Evolutionary conservation across 495 filamentous ascomycete genomes (phyloP), one percentile per base, ranked within the genome.

Genomic region (Cercophora samala): DNA sequence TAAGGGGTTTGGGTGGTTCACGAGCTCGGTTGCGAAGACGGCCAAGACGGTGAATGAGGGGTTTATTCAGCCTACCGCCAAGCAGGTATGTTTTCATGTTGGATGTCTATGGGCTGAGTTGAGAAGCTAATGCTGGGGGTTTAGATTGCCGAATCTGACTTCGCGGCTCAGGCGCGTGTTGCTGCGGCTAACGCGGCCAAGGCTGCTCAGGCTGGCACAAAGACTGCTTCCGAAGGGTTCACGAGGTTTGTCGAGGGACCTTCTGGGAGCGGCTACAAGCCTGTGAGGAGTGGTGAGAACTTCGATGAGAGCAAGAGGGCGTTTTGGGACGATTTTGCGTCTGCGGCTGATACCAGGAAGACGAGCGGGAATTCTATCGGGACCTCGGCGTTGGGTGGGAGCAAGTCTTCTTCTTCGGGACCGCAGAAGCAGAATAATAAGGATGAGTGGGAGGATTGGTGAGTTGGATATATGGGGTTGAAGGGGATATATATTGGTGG

Each of bases 1-100:
- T 25, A 97, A 97, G 79, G 90, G 95, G 5, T 93, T 97, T 71
- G 93, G 96, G 1, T 97, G 96, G 91, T 94, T 99, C 70, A 85
- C 91, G 19, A 88, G 84, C 15, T 90, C 91, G 37, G 93, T 97
- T 17, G 89, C 88, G 18, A 94, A 93, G 82, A 87, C 89, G 65
- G 95, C 93, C 17, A 95, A 96, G 83, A 91, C 85, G 1, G 86
- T 97, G 29, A 94, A 97, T 75, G 88, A 97, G 69, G 85, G 87
- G 26, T 97, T 90, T 79, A 89, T 99, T 51, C 91, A 93, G 78
- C 95, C 95, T 19, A 93, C 92, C 19, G 91, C 95, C 46, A 90
- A 92, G 74, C 89, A 91, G 83, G 87, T 96, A 81, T 67, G 83
- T 77, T 46, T 55, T 21, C 25, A 15, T 55, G 5, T 32, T 24